Percentiles rank a stretch among this genome's conserved stretches.
phyloP scores from a whole-genome alignment of 495 filamentous ascomycete genomes.

The Oleoguttula mirabilis region DNA sequence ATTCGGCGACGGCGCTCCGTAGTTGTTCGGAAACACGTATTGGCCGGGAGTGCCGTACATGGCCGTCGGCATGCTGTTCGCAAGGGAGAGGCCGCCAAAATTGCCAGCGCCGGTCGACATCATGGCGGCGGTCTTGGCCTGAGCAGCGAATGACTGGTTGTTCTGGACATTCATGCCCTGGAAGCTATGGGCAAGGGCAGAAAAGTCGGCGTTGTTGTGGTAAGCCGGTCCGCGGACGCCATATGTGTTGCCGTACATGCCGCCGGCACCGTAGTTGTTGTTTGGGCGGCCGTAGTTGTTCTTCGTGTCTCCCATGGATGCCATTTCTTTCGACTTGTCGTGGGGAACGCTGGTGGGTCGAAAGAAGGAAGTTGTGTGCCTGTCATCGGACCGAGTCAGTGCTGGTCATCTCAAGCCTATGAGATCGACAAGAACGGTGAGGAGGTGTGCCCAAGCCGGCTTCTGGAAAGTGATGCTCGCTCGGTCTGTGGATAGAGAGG shows the following conservation, averaged over 20 bases:
- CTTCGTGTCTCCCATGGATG: constrained; percentile 11
- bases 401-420: too few relatives aligned
- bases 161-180: constrained; percentile 26
- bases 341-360: neutral
- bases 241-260: constrained; percentile 22
- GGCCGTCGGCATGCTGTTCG: constrained; percentile 18
- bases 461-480: neutral
- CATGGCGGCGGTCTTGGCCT: constrained; percentile 22
- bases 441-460: neutral
- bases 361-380: neutral
- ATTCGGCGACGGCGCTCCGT: constrained; percentile 23
- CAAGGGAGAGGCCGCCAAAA: constrained; percentile 20
- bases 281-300: constrained; percentile 16
- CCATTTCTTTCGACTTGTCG: constrained; percentile 6
- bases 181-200: constrained; percentile 24
- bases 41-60: constrained; percentile 19
- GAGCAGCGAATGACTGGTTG: constrained; percentile 23
- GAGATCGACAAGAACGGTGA: too few relatives aligned
- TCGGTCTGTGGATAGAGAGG: neutral
- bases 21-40: constrained; percentile 24
- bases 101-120: constrained; percentile 22
- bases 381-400: neutral
- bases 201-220: constrained; percentile 17
- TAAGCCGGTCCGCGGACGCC: constrained; percentile 17
- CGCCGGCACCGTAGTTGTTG: constrained; percentile 9